Base-by-base conservation (phyloP, 129 eudicot species). In the Artemisia annua region DNA sequence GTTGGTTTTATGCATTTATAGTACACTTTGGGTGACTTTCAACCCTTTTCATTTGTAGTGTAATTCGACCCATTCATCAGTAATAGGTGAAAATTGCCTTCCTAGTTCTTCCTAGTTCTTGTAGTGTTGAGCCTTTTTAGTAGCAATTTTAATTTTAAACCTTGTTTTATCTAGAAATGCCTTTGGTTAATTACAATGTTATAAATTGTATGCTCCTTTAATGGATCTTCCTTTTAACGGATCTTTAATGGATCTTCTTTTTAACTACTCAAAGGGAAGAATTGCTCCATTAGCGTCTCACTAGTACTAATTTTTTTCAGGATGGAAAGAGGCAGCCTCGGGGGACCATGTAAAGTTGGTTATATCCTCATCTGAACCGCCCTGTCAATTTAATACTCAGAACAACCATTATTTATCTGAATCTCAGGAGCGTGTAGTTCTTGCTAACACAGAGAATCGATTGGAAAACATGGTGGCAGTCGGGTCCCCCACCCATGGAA, bases 291-390 rank as follows among this genome's bases (percentile, higher is more conserved):
- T 15, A 22, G 9, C 10, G 20, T 24, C 18, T 28, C 11, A 22
- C 39, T 1, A 59, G 48, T 28, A 5, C 67, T 13, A 24, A 5
- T 3, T 20, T 39, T 14, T 10, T 81, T 63, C 50, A 88, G 91
- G 96, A 84, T 88, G 96, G 96, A 83, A 88, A 77, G 87, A 88
- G 78, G 96, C 84, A 46, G 80, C 86, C 53, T 75, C 91, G 7
- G 80, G 84, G 77, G 89, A 88, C 24, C 96, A 85, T 58, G 83
- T 72, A 70, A 81, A 59, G 53, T 66, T 88, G 66, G 77, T 81
- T 46, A 57, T 85, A 18, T 67, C 72, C 3, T 63, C 79, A 3
- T 58, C 70, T 13, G 79, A 80, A 48, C 59, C 58, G 52, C 75
- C 82, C 18, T 72, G 65, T 43, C 15, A 28, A 24, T 14, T 26